Base-by-base conservation (phyloP, 1,139 yeast genomes). In the Nakaseomyces nivariensis region DNA sequence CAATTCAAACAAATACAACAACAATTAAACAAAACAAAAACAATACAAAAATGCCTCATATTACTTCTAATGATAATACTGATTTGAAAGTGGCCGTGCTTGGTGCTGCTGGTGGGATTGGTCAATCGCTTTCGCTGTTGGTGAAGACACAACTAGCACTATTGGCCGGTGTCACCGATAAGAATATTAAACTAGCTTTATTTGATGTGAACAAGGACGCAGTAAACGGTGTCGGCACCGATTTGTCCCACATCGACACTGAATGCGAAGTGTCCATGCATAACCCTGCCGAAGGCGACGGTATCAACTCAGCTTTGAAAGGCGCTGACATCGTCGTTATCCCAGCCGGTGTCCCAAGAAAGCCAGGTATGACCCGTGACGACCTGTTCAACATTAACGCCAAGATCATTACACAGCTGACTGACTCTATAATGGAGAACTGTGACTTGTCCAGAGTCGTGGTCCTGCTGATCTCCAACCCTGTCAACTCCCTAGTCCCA, bases 321-420 rank as follows among this genome's bases (percentile, higher is more conserved):
- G 85, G 81, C 48, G 75, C 95, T 29, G 85, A 85, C 62, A 76
- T 89, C 55, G 85, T 90, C 56, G 80, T 90, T 53, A 85, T 90
- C 67, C 96, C 97, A 56, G 97, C 97, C 47, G 97, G 97, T 67
- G 87, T 90, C 52, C 97, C 97, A 68, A 82, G 97, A 75, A 90
- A 90, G 75, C 97, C 97, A 51, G 97, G 97, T 60, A 90, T 90
- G 97, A 86, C 97, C 58, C 82, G 97, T 71, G 97, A 90, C 68
- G 97, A 90, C 67, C 78, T 90, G 67, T 88, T 90, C 78, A 81
- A 81, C 73, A 86, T 92, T 74, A 90, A 90, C 67, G 96, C 96
- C 46, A 85, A 89, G 48, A 90, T 90, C 69, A 89, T 90, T 51
- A 77, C 85, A 59, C 90, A 82, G 68, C 75, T 90, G 63, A 90